These are phyloP conservation scores for Stachybotrys elegans DNA, from an alignment of 2,329 filamentous ascomycete species.

Conservation along the genomic window DNA sequence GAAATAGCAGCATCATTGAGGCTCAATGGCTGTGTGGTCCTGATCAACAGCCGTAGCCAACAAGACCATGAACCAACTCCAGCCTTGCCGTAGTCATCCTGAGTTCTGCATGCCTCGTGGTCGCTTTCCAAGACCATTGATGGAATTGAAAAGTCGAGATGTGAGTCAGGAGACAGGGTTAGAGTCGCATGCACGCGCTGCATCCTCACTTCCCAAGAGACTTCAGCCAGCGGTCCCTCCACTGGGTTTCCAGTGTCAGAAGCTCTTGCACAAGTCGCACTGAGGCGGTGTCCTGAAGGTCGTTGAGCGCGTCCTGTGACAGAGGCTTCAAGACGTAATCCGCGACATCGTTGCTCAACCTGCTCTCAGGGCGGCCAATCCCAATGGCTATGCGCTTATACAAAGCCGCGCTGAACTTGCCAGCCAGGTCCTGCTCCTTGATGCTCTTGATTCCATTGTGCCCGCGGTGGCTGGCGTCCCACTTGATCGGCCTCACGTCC, in stretches of 20 bases:
- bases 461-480: slow-evolving; percentile 59
- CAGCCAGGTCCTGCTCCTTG: slow-evolving; percentile 40
- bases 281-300: slow-evolving; percentile 48
- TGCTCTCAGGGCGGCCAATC: slow-evolving; percentile 73
- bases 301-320: slow-evolving; percentile 42
- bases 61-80: no score
- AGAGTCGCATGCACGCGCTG: no score
- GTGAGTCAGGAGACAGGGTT: no score
- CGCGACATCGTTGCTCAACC: slow-evolving; percentile 63
- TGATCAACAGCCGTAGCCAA: no score
- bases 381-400: slow-evolving; percentile 70
- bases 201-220: slow-evolving; percentile 1
- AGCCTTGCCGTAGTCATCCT: no score
- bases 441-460: slow-evolving; percentile 74
- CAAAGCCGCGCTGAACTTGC: slow-evolving; percentile 32
- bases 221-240: slow-evolving; percentile 18
- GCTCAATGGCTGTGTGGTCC: no score
- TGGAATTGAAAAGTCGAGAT: no score
- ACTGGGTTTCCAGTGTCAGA: slow-evolving; percentile 37
- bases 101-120: no score
- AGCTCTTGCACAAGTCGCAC: slow-evolving; percentile 47
- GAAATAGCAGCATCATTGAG: no score
- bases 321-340: slow-evolving; percentile 73
- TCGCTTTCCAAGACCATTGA: no score
- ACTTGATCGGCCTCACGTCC: slow-evolving; percentile 58